Evolutionary conservation across 768 basidiomycete genomes (phyloP), one percentile per base, ranked within the genome.

Genomic region (Neoboletus brunneissimus): DNA sequence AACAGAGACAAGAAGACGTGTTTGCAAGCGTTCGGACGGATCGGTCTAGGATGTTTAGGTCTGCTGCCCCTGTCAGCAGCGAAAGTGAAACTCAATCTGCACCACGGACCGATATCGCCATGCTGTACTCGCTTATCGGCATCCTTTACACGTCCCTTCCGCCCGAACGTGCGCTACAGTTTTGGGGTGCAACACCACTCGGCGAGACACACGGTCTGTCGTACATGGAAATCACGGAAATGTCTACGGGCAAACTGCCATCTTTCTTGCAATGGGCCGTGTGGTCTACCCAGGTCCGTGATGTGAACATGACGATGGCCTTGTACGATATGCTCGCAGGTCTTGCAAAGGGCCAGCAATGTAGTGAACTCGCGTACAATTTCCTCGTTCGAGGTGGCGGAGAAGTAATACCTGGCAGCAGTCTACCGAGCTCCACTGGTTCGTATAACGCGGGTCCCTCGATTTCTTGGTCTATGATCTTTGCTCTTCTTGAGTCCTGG

Each of bases 201-300:
- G 67, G 66, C 38, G 80, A 81, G 7, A 52, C 71, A 0, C 72
- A 73, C 13, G 72, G 72, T 27, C 67, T 76, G 13, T 74, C 81
- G 4, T 88, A 88, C 64, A 67, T 84, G 57, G 85, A 89, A 60
- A 71, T 73, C 35, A 63, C 80, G 0, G 90, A 92, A 63, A 76
- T 80, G n/a, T 82, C 79, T 2, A 72, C 80, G 25, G 85, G 82
- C 2, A 81, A 85, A 56, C 76, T 91, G 0, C 83, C 85, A 1
- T 79, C 85, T 2, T 95, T 96, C 69, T 74, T 96, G 47, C 89
- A 92, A 55, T 96, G 93, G 94, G 91, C 91, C 0, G 84, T 91
- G 10, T 89, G 88, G 88, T 89, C 88, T 1, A 89, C 90, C 1
- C 85, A 91, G 54, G 77, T 81, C 5, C 82, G 87, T 56, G 89